Evolutionary conservation across 208 protist species (phyloP).

Genomic region (Trypanosoma platydactyli): DNA sequence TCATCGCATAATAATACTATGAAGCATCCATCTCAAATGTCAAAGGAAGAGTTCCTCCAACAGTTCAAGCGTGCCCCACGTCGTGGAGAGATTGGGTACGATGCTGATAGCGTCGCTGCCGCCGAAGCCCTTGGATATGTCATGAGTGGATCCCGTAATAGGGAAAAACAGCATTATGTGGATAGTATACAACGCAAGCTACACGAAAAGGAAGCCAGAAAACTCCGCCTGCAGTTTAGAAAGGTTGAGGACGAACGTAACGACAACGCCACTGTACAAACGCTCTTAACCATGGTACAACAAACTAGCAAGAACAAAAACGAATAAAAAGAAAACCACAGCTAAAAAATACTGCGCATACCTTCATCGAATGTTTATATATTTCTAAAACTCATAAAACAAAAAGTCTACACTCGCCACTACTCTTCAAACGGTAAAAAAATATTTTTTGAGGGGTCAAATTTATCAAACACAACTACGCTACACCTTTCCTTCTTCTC

Average conservation of each 20-base stretch:
- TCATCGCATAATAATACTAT: conserved; percentile 11
- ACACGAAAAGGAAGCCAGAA: conserved; percentile 86
- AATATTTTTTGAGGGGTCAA: too few relatives aligned
- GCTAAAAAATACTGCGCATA: neutral
- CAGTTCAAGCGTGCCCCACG: conserved; percentile 89
- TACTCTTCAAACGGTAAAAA: too few relatives aligned
- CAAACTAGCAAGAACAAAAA: conserved; percentile 2
- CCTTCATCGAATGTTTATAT: neutral
- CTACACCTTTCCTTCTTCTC: too few relatives aligned
- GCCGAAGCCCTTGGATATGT: conserved; percentile 89
- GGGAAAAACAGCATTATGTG: conserved; percentile 78
- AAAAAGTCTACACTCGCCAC: too few relatives aligned
- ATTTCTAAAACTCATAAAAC: too few relatives aligned
- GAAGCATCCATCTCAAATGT: conserved; percentile 91
- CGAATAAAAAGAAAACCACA: neutral
- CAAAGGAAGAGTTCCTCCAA: conserved; percentile 77
- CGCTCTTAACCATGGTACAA: conserved; percentile 51
- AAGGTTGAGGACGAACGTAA: conserved; percentile 86
- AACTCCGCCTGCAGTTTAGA: conserved; percentile 87
- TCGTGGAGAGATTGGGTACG: conserved; percentile 84
- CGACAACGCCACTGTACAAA: conserved; percentile 65
- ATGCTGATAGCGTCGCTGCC: conserved; percentile 70
- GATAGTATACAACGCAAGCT: conserved; percentile 85
- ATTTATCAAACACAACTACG: too few relatives aligned
- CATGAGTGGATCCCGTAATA: conserved; percentile 90